Evolutionary conservation across 371 early-diverging fungal genomes (phyloP), one percentile per base, ranked within the genome.

Genomic region (Capniomyces stellatus): DNA sequence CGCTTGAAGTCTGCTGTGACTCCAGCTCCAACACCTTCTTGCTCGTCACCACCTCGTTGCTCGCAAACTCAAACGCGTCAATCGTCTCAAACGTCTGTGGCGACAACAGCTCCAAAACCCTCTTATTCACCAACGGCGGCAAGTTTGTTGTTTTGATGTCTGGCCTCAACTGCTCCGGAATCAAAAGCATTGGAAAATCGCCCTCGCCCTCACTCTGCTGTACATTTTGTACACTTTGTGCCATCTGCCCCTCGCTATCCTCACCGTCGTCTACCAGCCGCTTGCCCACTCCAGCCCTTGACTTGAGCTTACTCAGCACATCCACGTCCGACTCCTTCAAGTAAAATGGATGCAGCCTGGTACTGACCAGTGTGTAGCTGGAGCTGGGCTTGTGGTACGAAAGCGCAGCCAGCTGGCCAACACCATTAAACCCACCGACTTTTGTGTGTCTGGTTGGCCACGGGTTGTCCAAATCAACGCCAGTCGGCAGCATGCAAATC

Each of bases 41-140:
- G 19, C 77, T 76, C 23, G 85, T 71, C 10, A 90, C 82, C 50
- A 87, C 85, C 64, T 98, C 98, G 67, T 88, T 81, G 52, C 79
- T 83, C 25, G 80, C 79, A 58, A 98, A 75, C 27, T 72, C 75
- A 31, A 30, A 51, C 60, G 69, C 69, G 63, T 96, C 96, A 1
- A 94, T 85, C 2, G 83, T 86, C 58, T 95, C 91, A 90, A 91
- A 98, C 3, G 93, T 92, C 2, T 87, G 80, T 0, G 96, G 93
- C 1, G 94, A 90, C 3, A 94, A 74, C 55, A 98, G 73, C 46
- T 92, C 83, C 52, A 98, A 60, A 0, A 75, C 73, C 60, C 75
- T 89, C 4, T 64, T 63, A 4, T 79, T 74, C 10, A 78, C 67
- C 3, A 62, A 58, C 0, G 93, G 90, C n/a, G 75, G 63, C 54